Conservation (phyloP, 1,139 yeast genomes). For the Saccharomycopsis hybrid region DNA sequence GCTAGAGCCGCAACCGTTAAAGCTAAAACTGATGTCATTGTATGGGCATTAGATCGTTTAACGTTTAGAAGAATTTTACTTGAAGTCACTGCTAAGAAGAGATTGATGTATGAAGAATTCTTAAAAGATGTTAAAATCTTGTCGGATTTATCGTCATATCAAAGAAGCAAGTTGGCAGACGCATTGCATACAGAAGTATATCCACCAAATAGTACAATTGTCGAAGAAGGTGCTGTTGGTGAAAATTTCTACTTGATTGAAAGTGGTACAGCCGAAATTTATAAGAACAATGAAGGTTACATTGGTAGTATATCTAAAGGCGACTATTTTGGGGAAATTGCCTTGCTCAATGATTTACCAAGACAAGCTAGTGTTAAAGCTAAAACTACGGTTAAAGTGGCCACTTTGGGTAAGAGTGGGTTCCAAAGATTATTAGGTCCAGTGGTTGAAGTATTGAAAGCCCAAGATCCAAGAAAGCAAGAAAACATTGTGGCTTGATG, state of each 20-base stretch:
- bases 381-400: conserved; percentile 69
- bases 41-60: conserved; percentile 92
- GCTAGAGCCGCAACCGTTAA: conserved; percentile 96
- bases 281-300: conserved; percentile 51
- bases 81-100: conserved; percentile 85
- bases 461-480: conserved; percentile 59
- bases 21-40: conserved; percentile 62
- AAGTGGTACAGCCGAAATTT: conserved; percentile 76
- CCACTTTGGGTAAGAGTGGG: conserved; percentile 85
- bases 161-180: conserved; percentile 89
- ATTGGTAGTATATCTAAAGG: conserved; percentile 66
- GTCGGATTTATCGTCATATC: conserved; percentile 64
- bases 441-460: conserved; percentile 73
- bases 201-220: conserved; percentile 67
- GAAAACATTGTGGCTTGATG: too few relatives aligned
- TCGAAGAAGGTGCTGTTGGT: conserved; percentile 85
- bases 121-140: conserved; percentile 82
- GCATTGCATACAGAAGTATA: conserved; percentile 78
- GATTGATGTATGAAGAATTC: conserved; percentile 85
- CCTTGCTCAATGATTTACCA: conserved; percentile 83
- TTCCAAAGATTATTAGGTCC: conserved; percentile 93
- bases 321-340: conserved; percentile 95
- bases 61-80: conserved; percentile 88
- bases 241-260: conserved; percentile 89
- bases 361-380: conserved; percentile 94